A percentile compares a stretch with the other conserved stretches of the same genome.
Conservation (phyloP, 1,284 basidiomycete genomes). For the Trametes pubescens region DNA sequence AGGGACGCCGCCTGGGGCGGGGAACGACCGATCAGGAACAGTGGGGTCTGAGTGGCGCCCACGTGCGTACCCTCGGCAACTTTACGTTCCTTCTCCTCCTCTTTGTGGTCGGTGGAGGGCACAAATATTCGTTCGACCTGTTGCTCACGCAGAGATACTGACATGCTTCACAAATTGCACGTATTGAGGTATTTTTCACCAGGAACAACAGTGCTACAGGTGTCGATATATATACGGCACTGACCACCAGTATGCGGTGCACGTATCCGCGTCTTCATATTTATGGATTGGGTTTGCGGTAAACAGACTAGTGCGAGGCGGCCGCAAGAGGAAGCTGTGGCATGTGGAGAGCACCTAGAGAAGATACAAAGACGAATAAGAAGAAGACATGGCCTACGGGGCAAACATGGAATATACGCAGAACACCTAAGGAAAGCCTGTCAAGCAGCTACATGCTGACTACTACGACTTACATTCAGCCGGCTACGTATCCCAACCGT, state of each 20-base stretch:
- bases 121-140: too few relatives aligned
- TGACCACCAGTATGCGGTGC: too few relatives aligned
- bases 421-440: not conserved
- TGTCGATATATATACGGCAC: too few relatives aligned
- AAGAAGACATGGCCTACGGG: not conserved
- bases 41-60: not conserved
- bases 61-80: constrained; percentile 4
- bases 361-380: not conserved
- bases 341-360: not conserved
- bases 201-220: too few relatives aligned
- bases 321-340: not conserved
- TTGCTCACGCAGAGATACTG: too few relatives aligned
- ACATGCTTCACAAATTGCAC: too few relatives aligned
- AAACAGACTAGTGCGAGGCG: too few relatives aligned
- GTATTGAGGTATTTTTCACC: too few relatives aligned
- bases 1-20: not conserved
- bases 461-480: constrained; percentile 4
- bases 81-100: too few relatives aligned
- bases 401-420: not conserved
- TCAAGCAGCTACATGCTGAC: not conserved
- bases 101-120: too few relatives aligned
- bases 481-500: not conserved
- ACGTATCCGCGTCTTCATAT: too few relatives aligned
- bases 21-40: constrained; percentile 18
- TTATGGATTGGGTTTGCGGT: too few relatives aligned